Base-by-base conservation (phyloP, 2,329 filamentous ascomycete species). In the Pyrenochaeta sp. region DNA sequence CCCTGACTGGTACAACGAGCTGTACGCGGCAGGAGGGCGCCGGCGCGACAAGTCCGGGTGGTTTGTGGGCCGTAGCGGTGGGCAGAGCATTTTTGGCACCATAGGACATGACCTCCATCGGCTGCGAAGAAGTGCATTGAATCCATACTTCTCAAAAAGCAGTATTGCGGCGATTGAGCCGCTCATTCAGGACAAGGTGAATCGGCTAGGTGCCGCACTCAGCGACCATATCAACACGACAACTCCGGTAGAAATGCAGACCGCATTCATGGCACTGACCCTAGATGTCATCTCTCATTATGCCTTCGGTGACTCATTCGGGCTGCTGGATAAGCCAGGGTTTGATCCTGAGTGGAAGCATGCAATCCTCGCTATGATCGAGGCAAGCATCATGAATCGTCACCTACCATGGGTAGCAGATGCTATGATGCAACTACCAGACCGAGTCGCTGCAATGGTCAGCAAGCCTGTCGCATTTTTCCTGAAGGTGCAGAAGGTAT, bases 1-100 rank as follows among this genome's bases (percentile, higher is more conserved):
- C 32, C 56, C 66, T 2, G 42, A 54, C 4, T 63, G 52, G 39
- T 63, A 63, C 32, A 61, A 68, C 21, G 42, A 60, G 7, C 29
- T 75, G 7, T 74, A 74, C 49, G 29, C 48, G 23, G 23, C 23
- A 45, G 23, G 51, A 11, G 39, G 45, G 1, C 41, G 40, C 15
- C 45, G 45, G 1, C 45, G 45, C 29, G 45, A 54, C 21, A 54
- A 46, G 18, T 31, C 45, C 14, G 6, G 7, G 10, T 50, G 42
- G 17, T 27, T 46, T 17, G 45, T 42, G 2, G 12, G 27, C 9
- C 27, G 21, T 7, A 49, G 45, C 31, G 46, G 46, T 27, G 23
- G 23, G 23, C 23, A 27, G 9, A 27, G 23, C 23, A 27, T 43
- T 2, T 50, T 54, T 39, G 15, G 27, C 12, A 54, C 51, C 2